Base-by-base conservation (phyloP, 2,329 filamentous ascomycete genomes). In the Daldinia sp. region DNA sequence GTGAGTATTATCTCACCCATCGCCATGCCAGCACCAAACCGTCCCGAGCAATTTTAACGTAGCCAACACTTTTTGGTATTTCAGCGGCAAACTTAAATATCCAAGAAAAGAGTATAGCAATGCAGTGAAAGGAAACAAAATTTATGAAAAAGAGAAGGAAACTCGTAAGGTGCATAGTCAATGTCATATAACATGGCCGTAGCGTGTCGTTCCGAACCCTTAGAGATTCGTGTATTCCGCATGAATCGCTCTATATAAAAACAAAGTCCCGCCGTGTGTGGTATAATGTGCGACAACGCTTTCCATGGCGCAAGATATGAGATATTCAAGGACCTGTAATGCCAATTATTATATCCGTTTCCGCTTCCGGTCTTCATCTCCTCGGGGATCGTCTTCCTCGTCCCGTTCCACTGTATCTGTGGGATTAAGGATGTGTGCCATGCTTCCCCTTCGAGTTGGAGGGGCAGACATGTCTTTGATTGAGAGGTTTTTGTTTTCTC, bases 401-500 rank as follows among this genome's bases (percentile, higher is more conserved):
- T 86, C 84, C 41, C 85, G 81, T 76, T 88, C 87, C 5, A 81
- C 82, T 20, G 84, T 87, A 59, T 87, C 86, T 26, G 86, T 86
- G 0, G 87, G 87, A 73, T 89, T 89, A n/a, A 89, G 79, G 18
- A 89, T 89, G 67, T 89, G 87, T 0, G 87, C 87, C 86, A 89
- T 89, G 77, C 87, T 89, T 26, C 87, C 86, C 56, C 87, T 79
- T 51, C 87, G 79, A 0, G 87, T 89, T 0, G 86, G 84, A 1
- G 87, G 87, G 0, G 81, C 85, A 1, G 87, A 89, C 65, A 84
- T 83, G 71, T 89, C 87, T 68, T 83, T 85, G 51, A 88, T 75
- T 3, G 81, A 78, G 7, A 88, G 79, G 20, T 83, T 84, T 74
- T 85, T 85, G 63, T 83, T 83, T 57, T 85, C 85, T 48, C 84